Evolutionary conservation across 345 rosid genomes (phyloP).

Genomic region (Geranium brycei): DNA sequence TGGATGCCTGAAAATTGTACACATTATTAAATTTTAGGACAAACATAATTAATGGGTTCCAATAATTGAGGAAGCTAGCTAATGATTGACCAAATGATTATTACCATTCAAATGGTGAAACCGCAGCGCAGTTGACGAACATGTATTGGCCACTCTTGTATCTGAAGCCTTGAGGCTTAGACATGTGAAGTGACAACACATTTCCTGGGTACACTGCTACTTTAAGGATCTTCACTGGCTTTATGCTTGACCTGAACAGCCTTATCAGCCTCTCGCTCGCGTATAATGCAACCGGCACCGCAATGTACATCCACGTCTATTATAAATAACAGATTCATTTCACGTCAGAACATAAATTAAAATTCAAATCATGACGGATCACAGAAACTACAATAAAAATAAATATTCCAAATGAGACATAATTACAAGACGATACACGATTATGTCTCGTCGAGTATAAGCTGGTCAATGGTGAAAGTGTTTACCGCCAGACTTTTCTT

Average conservation of each 20-base stretch:
- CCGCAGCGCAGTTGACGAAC: slow-evolving; percentile 74
- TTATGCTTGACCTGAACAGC: slow-evolving; percentile 71
- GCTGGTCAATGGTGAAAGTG: too few relatives aligned
- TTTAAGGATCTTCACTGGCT: slow-evolving; percentile 70
- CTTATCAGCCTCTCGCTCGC: slow-evolving; percentile 56
- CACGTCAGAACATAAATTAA: neutral
- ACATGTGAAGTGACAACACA: slow-evolving; percentile 67
- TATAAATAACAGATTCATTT: neutral
- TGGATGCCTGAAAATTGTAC: slow-evolving; percentile 43
- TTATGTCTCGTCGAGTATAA: too few relatives aligned
- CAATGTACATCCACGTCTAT: slow-evolving; percentile 91
- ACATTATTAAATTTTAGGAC: neutral
- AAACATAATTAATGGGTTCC: neutral
- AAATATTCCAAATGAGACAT: too few relatives aligned
- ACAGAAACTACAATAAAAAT: too few relatives aligned
- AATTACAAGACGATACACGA: too few relatives aligned
- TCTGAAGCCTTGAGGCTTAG: slow-evolving; percentile 76
- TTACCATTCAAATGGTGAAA: slow-evolving; percentile 74
- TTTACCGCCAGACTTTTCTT: too few relatives aligned
- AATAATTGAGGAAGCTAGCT: neutral
- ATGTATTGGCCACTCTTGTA: slow-evolving; percentile 91
- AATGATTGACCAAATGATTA: neutral
- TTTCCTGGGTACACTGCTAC: slow-evolving; percentile 83
- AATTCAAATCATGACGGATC: too few relatives aligned
- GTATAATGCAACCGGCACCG: slow-evolving; percentile 54